Percentiles rank a stretch among this genome's conserved stretches.
phyloP scores from a whole-genome alignment of 2,329 filamentous ascomycete genomes.

The Fusarium burgessii region DNA sequence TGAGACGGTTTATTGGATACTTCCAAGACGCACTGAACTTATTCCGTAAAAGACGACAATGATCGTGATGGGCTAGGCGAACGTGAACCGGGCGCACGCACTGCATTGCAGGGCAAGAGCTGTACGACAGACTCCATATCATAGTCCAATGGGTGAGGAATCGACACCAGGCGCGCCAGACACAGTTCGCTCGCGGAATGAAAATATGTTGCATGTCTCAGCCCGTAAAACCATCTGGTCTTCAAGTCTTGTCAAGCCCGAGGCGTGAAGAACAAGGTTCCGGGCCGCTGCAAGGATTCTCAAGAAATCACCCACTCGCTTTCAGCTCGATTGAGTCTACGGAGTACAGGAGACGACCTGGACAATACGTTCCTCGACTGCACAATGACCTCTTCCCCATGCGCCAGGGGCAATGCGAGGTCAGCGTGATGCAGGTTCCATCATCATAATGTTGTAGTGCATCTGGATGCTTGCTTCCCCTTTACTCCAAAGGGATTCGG shows the following conservation, averaged over 20 bases:
- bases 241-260: conserved; percentile 2
- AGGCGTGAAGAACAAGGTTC: conserved; percentile 13
- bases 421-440: not conserved
- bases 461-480: conserved; percentile 1
- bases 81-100: conserved; percentile 9
- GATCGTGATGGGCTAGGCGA: conserved; percentile 4
- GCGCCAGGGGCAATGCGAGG: conserved; percentile 10
- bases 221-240: conserved; percentile 5
- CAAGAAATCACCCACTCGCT: conserved; percentile 2
- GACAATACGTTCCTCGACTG: not conserved
- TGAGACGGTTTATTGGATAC: conserved; percentile 40
- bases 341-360: not conserved
- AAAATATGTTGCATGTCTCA: conserved; percentile 10
- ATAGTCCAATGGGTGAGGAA: not conserved
- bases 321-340: conserved; percentile 16
- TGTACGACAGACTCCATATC: not conserved
- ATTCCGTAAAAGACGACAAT: conserved; percentile 11
- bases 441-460: conserved; percentile 21
- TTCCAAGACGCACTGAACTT: conserved; percentile 13
- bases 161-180: conserved; percentile 33
- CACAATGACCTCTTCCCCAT: conserved; percentile 18
- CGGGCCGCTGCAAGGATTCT: not conserved
- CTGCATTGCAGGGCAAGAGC: conserved; percentile 1
- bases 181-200: conserved; percentile 17
- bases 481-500: not conserved